Evolutionary conservation across 2,329 filamentous ascomycete genomes (phyloP).

Genomic region (Penicillium frequentans): DNA sequence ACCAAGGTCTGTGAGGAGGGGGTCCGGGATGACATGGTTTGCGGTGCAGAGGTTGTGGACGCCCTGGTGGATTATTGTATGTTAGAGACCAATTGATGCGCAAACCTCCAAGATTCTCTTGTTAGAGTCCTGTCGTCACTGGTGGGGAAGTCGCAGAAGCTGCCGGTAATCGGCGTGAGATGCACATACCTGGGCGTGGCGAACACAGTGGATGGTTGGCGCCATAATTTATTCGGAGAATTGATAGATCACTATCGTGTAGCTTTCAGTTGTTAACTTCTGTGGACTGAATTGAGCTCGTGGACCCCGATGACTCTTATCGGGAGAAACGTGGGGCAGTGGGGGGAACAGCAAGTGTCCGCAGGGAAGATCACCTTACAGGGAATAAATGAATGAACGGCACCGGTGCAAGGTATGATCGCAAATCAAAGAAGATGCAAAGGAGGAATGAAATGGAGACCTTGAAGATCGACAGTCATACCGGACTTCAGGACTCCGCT

Average conservation of each 20-base stretch:
- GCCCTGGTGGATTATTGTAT: conserved; percentile 54
- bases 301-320: conserved; percentile 15
- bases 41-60: conserved; percentile 73
- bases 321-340: conserved; percentile 24
- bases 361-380: not conserved
- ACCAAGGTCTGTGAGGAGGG: conserved; percentile 73
- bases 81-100: conserved; percentile 8
- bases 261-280: not conserved
- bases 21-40: conserved; percentile 75
- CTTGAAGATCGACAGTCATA: conserved; percentile 11
- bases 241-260: not conserved
- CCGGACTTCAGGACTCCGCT: conserved; percentile 21
- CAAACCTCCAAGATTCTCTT: not conserved
- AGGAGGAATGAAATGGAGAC: conserved; percentile 1
- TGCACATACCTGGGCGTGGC: conserved; percentile 46
- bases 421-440: not conserved
- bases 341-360: conserved; percentile 3
- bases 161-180: not conserved
- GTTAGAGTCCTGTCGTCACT: not conserved
- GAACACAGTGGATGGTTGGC: conserved; percentile 46
- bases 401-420: not conserved
- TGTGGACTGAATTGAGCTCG: not conserved
- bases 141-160: not conserved
- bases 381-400: not conserved
- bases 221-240: conserved; percentile 31